Evolutionary conservation across 768 basidiomycete species (phyloP).

Genomic region (Naematelia encephala): DNA sequence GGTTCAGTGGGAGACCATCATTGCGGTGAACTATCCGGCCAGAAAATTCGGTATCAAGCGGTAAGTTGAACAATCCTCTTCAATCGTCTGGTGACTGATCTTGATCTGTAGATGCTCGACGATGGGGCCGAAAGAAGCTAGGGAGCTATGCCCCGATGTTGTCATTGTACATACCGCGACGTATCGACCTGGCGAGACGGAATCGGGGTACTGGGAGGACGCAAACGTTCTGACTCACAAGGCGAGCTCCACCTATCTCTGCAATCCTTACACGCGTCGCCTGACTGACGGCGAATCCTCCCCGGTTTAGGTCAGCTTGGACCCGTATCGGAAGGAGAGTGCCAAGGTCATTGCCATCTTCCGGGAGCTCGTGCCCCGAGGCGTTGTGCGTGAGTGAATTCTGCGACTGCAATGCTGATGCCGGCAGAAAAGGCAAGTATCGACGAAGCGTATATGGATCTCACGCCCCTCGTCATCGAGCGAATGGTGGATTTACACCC

Average conservation of each 20-base stretch:
- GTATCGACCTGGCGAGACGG: conserved; percentile 59
- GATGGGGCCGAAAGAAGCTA: conserved; percentile 58
- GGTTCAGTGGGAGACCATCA: conserved; percentile 54
- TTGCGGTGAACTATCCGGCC: conserved; percentile 94
- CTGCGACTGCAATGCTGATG: neutral
- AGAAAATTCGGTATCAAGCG: conserved; percentile 88
- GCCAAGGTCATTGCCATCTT: conserved; percentile 78
- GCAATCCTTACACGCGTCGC: neutral
- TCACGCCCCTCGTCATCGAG: conserved; percentile 73
- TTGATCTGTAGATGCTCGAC: conserved; percentile 1
- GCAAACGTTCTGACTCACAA: conserved; percentile 87
- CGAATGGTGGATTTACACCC: conserved; percentile 72
- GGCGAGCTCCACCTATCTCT: conserved; percentile 56
- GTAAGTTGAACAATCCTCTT: no score
- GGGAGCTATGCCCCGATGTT: conserved; percentile 77
- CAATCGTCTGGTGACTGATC: neutral
- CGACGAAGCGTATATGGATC: conserved; percentile 92
- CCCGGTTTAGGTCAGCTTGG: conserved; percentile 75
- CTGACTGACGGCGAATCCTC: conserved; percentile 4
- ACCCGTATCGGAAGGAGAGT: conserved; percentile 86
- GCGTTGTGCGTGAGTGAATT: conserved; percentile 68
- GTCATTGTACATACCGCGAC: conserved; percentile 91
- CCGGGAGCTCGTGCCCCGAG: conserved; percentile 68
- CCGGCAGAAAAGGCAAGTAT: conserved; percentile 87
- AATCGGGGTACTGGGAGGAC: conserved; percentile 85